Conservation (phyloP, 169 alveolate species). For the Cryptosporidium parvum region DNA sequence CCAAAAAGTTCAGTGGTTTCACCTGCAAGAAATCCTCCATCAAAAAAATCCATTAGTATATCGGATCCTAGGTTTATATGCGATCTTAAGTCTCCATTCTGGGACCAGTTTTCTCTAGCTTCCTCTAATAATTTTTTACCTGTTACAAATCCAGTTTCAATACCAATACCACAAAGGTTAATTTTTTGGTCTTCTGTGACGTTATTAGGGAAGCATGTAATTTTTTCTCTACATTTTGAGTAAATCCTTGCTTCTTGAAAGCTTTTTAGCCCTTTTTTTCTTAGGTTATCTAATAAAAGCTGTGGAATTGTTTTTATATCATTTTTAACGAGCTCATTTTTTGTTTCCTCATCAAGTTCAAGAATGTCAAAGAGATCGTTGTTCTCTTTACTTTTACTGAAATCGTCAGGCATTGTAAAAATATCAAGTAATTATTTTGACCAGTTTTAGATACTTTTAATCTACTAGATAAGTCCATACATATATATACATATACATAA, state of each 20-base stretch:
- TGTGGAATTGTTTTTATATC: slow-evolving; percentile 58
- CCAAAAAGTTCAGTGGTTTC: slow-evolving; percentile 71
- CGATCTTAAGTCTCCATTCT: neutral
- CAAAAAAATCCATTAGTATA: slow-evolving; percentile 44
- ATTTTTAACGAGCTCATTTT: neutral
- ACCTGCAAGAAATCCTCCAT: slow-evolving; percentile 55
- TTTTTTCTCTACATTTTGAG: slow-evolving; percentile 56
- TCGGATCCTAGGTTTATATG: slow-evolving; percentile 48
- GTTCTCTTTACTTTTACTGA: neutral
- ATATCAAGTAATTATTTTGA: neutral
- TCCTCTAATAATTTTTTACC: slow-evolving; percentile 17
- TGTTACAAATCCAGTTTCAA: slow-evolving; percentile 35
- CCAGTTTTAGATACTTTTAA: neutral
- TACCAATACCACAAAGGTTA: neutral
- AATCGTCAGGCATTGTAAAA: neutral
- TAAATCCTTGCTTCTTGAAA: slow-evolving; percentile 6
- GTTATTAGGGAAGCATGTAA: slow-evolving; percentile 39
- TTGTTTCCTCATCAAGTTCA: slow-evolving; percentile 46
- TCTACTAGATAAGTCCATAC: neutral
- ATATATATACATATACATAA: neutral
- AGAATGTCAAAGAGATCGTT: slow-evolving; percentile 3
- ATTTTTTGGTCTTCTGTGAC: neutral
- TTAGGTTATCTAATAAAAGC: slow-evolving; percentile 24
- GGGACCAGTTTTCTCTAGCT: slow-evolving; percentile 37
- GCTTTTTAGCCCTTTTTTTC: slow-evolving; percentile 22